Percentiles rank a stretch among this genome's conserved stretches.
Evolutionary conservation across 225 moss, liverwort and hornwort genomes (phyloP).

Genomic region (Sphagnum tenellum): DNA sequence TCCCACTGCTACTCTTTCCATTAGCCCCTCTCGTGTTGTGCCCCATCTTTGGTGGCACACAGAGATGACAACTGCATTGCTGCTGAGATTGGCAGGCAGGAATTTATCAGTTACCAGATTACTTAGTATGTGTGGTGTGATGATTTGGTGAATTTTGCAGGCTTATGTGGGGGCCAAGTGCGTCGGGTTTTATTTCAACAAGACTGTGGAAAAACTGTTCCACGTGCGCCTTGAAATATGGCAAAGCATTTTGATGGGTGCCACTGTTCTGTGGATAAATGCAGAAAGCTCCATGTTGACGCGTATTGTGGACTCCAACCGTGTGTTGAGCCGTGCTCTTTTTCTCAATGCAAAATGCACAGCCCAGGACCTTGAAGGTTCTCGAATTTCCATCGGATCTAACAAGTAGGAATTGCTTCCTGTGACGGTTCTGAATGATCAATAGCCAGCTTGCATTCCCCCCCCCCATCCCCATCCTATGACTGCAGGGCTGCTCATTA

Average conservation of each 20-base stretch:
- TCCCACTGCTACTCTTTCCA: not conserved
- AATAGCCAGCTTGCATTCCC: too few species aligned
- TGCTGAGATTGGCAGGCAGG: too few species aligned
- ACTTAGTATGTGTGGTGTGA: too few species aligned
- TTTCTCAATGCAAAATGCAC: constrained; percentile 42
- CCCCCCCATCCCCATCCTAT: not conserved
- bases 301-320: constrained; percentile 70
- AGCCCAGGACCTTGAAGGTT: constrained; percentile 23
- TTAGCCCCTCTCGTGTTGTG: too few species aligned
- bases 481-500: constrained; percentile 23
- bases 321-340: constrained; percentile 72
- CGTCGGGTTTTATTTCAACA: constrained; percentile 80
- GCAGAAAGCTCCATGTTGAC: constrained; percentile 67
- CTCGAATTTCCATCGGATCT: constrained; percentile 24
- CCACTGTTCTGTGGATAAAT: constrained; percentile 92
- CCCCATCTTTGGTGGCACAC: too few species aligned
- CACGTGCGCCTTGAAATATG: constrained; percentile 68
- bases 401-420: constrained; percentile 20
- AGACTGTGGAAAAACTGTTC: constrained; percentile 33
- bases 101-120: too few species aligned
- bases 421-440: too few species aligned
- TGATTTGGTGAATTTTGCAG: constrained; percentile 13
- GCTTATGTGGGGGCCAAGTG: constrained; percentile 95
- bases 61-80: too few species aligned
- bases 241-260: constrained; percentile 89